Evolutionary conservation across 192 early-diverging fungal genomes (phyloP).

Genomic region (Coemansia sp.): DNA sequence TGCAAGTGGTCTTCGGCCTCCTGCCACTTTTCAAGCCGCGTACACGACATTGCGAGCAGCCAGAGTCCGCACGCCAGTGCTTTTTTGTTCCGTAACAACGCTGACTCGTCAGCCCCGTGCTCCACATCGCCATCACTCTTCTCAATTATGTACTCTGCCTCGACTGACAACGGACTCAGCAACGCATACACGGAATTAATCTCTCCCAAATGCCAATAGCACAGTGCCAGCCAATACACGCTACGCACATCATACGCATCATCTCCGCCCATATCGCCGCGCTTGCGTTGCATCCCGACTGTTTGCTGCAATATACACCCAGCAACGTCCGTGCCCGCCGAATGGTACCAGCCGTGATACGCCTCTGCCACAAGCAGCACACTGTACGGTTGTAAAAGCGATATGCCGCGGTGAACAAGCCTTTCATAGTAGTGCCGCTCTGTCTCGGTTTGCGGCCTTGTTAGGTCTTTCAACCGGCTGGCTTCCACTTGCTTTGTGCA

Average conservation of each 20-base stretch:
- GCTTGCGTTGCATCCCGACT: neutral
- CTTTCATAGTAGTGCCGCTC: conserved; percentile 33
- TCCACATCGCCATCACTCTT: conserved; percentile 8
- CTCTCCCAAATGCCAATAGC: conserved; percentile 51
- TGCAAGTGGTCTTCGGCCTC: conserved; percentile 51
- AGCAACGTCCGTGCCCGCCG: conserved; percentile 20
- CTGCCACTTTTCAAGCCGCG: conserved; percentile 53
- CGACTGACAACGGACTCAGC: conserved; percentile 21
- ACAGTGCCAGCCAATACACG: conserved; percentile 50
- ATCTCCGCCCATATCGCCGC: neutral
- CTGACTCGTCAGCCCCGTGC: neutral
- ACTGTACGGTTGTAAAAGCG: conserved; percentile 37
- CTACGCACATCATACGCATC: conserved; percentile 34
- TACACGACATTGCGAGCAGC: conserved; percentile 41
- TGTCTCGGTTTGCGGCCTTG: conserved; percentile 32
- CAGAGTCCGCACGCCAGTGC: conserved; percentile 47
- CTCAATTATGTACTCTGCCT: conserved; percentile 32
- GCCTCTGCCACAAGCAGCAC: conserved; percentile 44
- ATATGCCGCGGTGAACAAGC: conserved; percentile 44
- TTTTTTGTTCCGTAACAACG: conserved; percentile 17
- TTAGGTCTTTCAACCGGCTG: neutral
- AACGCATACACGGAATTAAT: conserved; percentile 32
- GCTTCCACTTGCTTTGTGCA: neutral
- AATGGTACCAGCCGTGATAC: conserved; percentile 50
- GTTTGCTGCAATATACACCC: conserved; percentile 40